Evolutionary conservation across 2,329 filamentous ascomycete species (phyloP), one percentile per base, ranked within the genome.

Genomic region (Cladobotryum mycophilum): DNA sequence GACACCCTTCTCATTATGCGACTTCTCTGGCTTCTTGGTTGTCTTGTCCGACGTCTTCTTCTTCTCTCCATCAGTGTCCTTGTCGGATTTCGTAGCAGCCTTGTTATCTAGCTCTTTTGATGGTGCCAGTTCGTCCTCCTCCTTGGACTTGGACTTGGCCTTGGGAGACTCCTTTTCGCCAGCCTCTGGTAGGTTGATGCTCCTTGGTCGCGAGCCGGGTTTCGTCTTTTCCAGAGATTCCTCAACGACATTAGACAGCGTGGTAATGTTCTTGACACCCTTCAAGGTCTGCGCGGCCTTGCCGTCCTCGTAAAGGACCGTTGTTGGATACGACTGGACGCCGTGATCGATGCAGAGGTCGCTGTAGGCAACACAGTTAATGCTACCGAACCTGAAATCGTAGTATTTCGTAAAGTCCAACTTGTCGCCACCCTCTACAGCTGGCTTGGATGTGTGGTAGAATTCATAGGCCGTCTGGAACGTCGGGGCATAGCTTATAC

Each of bases 401-500:
- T 97, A 97, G 67, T 84, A 93, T 49, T 84, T 77, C 33, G 84
- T 83, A 63, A 96, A 96, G 25, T 71, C 69, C 38, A 76, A 71
- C 70, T 81, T 56, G 66, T 75, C 60, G 71, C 78, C 70, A 72
- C 79, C 58, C 67, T 73, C 60, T 71, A 74, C 60, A 66, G 85
- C 72, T 14, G 86, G 85, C 61, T 89, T 85, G 36, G 89, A 93
- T 36, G 91, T 96, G 72, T 89, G 75, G 73, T 96, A 99, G 69
- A 85, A 96, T 72, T 99, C 93, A 76, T 97, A 96, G 13, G 92
- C 70, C 5, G 91, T 96, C 70, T 97, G 90, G 76, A 83, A 96
- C 46, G 82, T 85, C 7, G 93, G 93, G 47, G 88, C 89, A 62
- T 89, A 88, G 45, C 79, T 75, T 65, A 79, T 78, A 72, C 91